Conservation (phyloP, 192 early-diverging fungal species). For the Diversispora eburnea region DNA sequence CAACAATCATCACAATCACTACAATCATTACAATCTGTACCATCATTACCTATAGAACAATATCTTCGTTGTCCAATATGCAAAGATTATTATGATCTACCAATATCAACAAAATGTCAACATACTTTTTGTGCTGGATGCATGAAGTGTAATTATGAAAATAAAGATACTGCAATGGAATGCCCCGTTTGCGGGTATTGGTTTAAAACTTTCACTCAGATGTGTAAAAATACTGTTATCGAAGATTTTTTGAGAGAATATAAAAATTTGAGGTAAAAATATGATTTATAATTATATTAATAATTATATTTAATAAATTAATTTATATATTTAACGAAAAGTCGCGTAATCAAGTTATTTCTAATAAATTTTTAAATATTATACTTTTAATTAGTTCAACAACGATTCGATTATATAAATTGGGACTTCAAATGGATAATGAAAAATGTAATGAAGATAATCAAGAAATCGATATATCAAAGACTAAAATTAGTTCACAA, state of each 20-base stretch:
- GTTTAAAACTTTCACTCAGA: neutral
- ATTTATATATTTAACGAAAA: neutral
- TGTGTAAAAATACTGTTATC: conserved; percentile 3
- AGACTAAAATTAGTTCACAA: neutral
- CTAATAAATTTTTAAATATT: neutral
- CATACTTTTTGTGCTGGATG: conserved; percentile 25
- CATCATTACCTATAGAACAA: neutral
- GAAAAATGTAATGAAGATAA: neutral
- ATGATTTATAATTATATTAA: neutral
- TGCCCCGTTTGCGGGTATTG: neutral
- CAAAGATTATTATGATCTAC: conserved; percentile 5
- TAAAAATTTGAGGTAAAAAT: conserved; percentile 5
- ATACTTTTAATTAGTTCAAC: neutral
- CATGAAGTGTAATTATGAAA: neutral
- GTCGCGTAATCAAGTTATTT: neutral
- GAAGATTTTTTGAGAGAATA: conserved; percentile 24
- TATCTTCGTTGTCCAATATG: conserved; percentile 6
- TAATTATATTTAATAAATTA: neutral
- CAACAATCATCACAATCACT: too few species aligned
- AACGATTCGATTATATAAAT: neutral
- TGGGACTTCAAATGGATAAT: neutral
- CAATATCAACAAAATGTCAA: conserved; percentile 19
- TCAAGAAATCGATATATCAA: neutral
- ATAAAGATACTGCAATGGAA: neutral
- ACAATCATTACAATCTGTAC: too few species aligned